Evolutionary conservation across 805 yeast genomes (phyloP).

Genomic region (Wickerhamomyces mucosus): DNA sequence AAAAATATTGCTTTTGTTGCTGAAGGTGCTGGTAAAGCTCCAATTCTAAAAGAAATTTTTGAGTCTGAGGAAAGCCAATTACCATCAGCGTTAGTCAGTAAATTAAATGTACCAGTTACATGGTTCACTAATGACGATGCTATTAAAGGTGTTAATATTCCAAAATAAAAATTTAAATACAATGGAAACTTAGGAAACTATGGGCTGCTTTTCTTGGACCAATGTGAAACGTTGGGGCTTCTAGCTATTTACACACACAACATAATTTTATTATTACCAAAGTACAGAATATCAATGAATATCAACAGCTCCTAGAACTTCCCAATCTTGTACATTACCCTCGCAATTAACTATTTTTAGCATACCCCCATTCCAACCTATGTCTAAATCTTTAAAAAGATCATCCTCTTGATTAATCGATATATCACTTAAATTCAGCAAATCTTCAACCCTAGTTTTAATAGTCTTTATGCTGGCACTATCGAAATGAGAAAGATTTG

Average conservation of each 20-base stretch:
- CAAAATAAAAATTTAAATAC: too few relatives aligned
- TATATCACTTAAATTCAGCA: constrained; percentile 30
- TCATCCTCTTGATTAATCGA: constrained; percentile 5
- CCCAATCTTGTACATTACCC: constrained; percentile 67
- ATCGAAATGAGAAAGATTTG: constrained; percentile 54
- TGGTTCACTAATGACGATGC: constrained; percentile 90
- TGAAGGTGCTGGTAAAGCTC: constrained; percentile 79
- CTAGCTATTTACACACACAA: too few relatives aligned
- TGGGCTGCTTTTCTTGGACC: too few relatives aligned
- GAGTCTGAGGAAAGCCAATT: constrained; percentile 35
- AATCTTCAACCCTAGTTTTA: constrained; percentile 56
- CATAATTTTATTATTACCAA: too few relatives aligned
- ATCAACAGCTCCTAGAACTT: constrained; percentile 40
- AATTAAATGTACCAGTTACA: constrained; percentile 42
- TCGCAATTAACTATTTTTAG: constrained; percentile 56
- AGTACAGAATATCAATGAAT: constrained; percentile 13
- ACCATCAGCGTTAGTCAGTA: constrained; percentile 73
- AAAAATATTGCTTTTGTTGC: constrained; percentile 68
- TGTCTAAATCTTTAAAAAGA: constrained; percentile 17
- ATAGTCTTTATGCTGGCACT: constrained; percentile 57
- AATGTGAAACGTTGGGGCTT: too few relatives aligned
- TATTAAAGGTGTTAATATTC: constrained; percentile 40
- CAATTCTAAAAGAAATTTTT: constrained; percentile 63
- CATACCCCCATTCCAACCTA: constrained; percentile 60
- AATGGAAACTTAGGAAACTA: too few relatives aligned